Base-by-base conservation (phyloP, 2,329 filamentous ascomycete species). In the Colletotrichum destructivum region DNA sequence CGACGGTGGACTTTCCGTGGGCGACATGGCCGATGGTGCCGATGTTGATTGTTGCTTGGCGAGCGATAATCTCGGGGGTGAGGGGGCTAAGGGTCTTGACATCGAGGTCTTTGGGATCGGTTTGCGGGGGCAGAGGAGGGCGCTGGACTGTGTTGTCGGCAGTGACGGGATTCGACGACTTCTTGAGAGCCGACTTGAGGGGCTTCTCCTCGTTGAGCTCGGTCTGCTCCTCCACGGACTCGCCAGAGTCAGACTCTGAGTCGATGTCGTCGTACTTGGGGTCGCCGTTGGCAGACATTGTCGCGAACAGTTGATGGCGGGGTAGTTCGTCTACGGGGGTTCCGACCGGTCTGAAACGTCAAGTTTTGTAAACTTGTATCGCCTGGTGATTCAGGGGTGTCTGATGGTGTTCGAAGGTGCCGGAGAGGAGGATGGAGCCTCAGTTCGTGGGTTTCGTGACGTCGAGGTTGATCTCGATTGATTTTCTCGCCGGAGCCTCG, bases 41-140 rank as follows among this genome's bases (percentile, higher is more conserved):
- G 78, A 98, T 98, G 86, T 98, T 98, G 88, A 98, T 98, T 68
- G 96, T 99, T 67, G 96, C 96, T 89, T 99, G 96, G 79, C 96
- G 91, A 73, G 95, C 94, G 81, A 99, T 99, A 81, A 99, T 98
- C 83, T 98, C 96, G 76, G 95, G 95, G 18, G 96, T 97, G 78
- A 98, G 87, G 69, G 96, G 96, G 76, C 89, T 94, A 78, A 99
- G 87, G 64, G 85, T 90, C 76, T 90, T 89, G 79, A 98, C 89
- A 80, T 98, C 94, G 79, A 99, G 89, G 77, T 95, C 92, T 82
- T 93, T 91, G 78, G 96, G 94, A 77, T 99, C 94, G 76, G 96
- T 97, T 87, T 99, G 96, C 77, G 95, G 94, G 78, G 96, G 96
- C 70, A 90, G 84, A 73, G 80, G 78, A 65, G 88, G 87, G 75